Base-by-base conservation (phyloP, 2,329 filamentous ascomycete species). In the Claviceps arundinis region DNA sequence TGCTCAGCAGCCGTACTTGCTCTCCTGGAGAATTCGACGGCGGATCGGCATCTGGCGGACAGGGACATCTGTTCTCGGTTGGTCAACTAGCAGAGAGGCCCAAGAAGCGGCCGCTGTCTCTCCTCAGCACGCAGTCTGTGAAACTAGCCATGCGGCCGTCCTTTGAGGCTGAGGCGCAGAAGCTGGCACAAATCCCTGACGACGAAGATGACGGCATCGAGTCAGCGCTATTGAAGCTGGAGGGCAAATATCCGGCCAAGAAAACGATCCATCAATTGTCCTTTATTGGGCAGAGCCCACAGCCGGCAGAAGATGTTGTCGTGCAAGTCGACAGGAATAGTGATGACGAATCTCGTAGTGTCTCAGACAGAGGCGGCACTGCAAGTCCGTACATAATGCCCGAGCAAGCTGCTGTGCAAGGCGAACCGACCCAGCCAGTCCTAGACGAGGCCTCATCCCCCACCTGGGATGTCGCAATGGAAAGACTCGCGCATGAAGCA, bases 181-280 rank as follows among this genome's bases (percentile, higher is more conserved):
- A 87, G 59, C 79, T 98, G 51, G 88, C 90, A 2, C 83, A 87
- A 52, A 87, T 97, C 26, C 89, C 91, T 0, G 90, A 96, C 62
- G 88, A 94, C 40, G 64, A 72, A 16, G 78, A 83, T 55, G 87
- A 94, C 62, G 89, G 89, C 6, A 83, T 97, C 26, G 93, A 97
- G 63, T 89, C 90, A n/a, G 88, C 93, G 0, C 67, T 98, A 49
- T 70, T 90, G 59, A 98, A 97, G 62, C 75, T 98, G 0, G 93
- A 98, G 70, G 93, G 93, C 9, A 91, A 81, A 58, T 93, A 84
- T 59, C 19, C 17, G 11, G 77, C 84, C 62, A 82, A 76, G 58
- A 79, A 67, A 59, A 56, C 64, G 0, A 64, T 64, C 30, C 70
- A 67, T 50, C 62, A 71, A 11, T 61, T 71, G 13, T 73, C 68